These are phyloP conservation scores for Phytophthora syringae DNA, from an alignment of 352 stramenopile species.

Conservation along the genomic window DNA sequence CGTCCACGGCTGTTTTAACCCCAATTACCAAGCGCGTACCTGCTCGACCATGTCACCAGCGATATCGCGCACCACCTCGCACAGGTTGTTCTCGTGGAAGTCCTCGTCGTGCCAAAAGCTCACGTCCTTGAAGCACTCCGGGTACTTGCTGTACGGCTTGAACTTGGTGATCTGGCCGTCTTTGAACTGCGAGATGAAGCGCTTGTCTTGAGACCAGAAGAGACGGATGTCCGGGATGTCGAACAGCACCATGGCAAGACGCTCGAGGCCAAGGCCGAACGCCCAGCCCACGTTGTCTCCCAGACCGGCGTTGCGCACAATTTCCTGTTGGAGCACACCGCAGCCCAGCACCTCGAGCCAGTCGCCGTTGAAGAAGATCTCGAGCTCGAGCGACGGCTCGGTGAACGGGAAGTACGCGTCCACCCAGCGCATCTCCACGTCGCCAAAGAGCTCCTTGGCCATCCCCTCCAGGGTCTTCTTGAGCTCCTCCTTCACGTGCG, in stretches of 20 bases:
- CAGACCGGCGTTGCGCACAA: constrained; percentile 89
- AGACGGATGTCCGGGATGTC: constrained; percentile 99
- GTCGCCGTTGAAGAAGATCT: constrained; percentile 98
- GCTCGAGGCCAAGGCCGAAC: constrained; percentile 98
- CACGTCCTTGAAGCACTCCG: constrained; percentile 98
- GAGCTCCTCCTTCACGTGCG: constrained; percentile 93
- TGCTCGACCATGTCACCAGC: constrained; percentile 98
- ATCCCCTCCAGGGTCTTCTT: constrained; percentile 96
- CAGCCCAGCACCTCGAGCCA: constrained; percentile 99
- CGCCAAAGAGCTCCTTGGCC: constrained; percentile 90
- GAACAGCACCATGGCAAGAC: constrained; percentile 99
- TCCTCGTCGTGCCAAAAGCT: constrained; percentile 95
- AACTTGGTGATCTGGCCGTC: constrained; percentile 96
- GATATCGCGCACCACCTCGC: constrained; percentile 95
- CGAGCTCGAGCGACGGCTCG: constrained; percentile 97
- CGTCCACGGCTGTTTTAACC: background rate
- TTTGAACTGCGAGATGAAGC: constrained; percentile 94
- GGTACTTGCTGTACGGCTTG: constrained; percentile 99
- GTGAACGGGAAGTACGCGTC: constrained; percentile 99
- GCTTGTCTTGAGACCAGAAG: constrained; percentile 97
- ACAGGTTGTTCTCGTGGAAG: constrained; percentile 98
- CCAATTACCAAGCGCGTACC: constrained; percentile 36
- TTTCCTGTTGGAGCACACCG: constrained; percentile 96
- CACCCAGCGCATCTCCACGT: constrained; percentile 97
- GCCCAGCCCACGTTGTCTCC: constrained; percentile 95